Evolutionary conservation across 78 protist genomes (phyloP).

Genomic region (Dictyostelium capitatum): DNA sequence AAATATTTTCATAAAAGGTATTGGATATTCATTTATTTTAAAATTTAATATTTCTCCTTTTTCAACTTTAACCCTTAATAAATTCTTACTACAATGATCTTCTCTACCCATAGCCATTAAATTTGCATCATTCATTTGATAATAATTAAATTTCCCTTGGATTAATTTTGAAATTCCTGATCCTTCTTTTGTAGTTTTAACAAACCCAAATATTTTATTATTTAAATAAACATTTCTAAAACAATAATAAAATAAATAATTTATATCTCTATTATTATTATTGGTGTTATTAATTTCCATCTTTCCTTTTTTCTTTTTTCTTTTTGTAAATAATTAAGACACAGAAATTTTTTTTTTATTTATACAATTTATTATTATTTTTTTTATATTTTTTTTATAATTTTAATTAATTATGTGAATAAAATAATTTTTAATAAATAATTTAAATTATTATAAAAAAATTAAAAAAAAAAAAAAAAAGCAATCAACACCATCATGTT

Average conservation of each 20-base stretch:
- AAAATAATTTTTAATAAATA: no score
- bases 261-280: neutral
- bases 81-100: neutral
- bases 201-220: neutral
- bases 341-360: no score
- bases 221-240: neutral
- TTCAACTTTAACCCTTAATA: neutral
- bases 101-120: neutral
- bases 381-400: no score
- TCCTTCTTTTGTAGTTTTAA: neutral
- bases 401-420: no score
- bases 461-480: no score
- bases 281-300: no score
- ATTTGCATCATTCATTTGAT: constrained; percentile 10
- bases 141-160: neutral
- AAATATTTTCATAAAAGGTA: neutral
- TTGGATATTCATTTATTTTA: neutral
- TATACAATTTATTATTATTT: no score
- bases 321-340: no score
- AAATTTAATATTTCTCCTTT: neutral
- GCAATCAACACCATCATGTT: no score
- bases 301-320: no score
- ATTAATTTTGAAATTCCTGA: neutral
- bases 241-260: neutral
- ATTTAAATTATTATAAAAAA: no score